phyloP scores from a whole-genome alignment of 2,329 filamentous ascomycete genomes.

The Neofusicoccum umdonicola region DNA sequence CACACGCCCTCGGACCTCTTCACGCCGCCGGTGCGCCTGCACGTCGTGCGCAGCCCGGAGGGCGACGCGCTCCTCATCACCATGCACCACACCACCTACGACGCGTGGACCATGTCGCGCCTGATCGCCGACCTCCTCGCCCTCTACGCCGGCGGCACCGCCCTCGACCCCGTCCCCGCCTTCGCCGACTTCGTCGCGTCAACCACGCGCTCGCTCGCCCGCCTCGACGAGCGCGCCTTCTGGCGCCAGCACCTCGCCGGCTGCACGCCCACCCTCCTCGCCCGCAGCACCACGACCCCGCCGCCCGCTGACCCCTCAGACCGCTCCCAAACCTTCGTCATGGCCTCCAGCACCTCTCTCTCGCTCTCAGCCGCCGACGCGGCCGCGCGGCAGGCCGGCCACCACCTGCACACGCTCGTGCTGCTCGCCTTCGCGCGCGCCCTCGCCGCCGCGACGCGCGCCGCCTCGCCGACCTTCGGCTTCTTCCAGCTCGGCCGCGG shows the following conservation, averaged over 20 bases:
- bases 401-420: slow-evolving; percentile 30
- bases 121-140: slow-evolving; percentile 31
- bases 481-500: slow-evolving; percentile 35
- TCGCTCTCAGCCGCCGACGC: slow-evolving; percentile 25
- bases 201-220: slow-evolving; percentile 18
- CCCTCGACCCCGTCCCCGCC: not conserved
- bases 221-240: slow-evolving; percentile 1
- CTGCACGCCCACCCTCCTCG: not conserved
- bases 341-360: slow-evolving; percentile 24
- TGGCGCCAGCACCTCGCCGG: slow-evolving; percentile 4
- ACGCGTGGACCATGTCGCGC: slow-evolving; percentile 36
- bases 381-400: slow-evolving; percentile 21
- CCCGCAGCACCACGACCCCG: not conserved
- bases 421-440: slow-evolving; percentile 29
- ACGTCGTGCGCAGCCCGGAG: slow-evolving; percentile 25
- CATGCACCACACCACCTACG: slow-evolving; percentile 38
- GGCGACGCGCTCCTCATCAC: slow-evolving; percentile 31
- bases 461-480: slow-evolving; percentile 28
- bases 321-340: slow-evolving; percentile 23
- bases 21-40: slow-evolving; percentile 31
- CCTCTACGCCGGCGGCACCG: slow-evolving; percentile 24
- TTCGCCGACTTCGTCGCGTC: slow-evolving; percentile 25
- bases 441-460: slow-evolving; percentile 23
- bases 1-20: slow-evolving; percentile 30
- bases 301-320: not conserved